Percentiles rank a stretch among this genome's conserved stretches.
Evolutionary conservation across 1,284 basidiomycete species (phyloP).

Genomic region (Microbotryum scabiosae): DNA sequence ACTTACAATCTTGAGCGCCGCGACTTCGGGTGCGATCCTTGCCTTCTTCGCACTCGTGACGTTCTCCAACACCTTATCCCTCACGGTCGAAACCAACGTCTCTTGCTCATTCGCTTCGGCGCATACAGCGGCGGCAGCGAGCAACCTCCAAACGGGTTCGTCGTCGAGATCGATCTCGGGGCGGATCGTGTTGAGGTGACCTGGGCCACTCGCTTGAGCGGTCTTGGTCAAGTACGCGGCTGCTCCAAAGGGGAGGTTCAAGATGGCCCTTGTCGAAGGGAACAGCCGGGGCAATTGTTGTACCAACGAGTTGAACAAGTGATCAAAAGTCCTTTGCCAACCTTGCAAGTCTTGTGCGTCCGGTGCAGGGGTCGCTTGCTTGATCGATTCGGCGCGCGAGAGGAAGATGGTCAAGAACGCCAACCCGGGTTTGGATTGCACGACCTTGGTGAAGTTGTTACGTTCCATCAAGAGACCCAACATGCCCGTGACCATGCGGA

Average conservation of each 20-base stretch:
- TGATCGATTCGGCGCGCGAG: slow-evolving; percentile 82
- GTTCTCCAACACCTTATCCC: slow-evolving; percentile 87
- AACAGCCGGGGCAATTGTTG: slow-evolving; percentile 72
- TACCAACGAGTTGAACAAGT: slow-evolving; percentile 68
- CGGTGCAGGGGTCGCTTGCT: slow-evolving; percentile 48
- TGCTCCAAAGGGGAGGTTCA: slow-evolving; percentile 48
- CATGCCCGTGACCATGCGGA: slow-evolving; percentile 78
- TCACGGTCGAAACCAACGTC: slow-evolving; percentile 69
- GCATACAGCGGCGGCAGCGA: slow-evolving; percentile 79
- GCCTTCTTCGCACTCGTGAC: slow-evolving; percentile 68
- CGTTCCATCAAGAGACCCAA: slow-evolving; percentile 75
- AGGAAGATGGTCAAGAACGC: slow-evolving; percentile 86
- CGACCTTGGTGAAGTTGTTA: slow-evolving; percentile 63
- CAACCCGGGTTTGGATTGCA: slow-evolving; percentile 75
- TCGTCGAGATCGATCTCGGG: slow-evolving; percentile 62
- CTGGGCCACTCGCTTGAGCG: slow-evolving; percentile 18
- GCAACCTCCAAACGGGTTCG: slow-evolving; percentile 85
- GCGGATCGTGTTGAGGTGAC: slow-evolving; percentile 20
- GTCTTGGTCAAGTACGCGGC: slow-evolving; percentile 40
- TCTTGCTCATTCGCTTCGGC: slow-evolving; percentile 73
- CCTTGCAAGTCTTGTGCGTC: slow-evolving; percentile 57
- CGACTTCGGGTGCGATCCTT: slow-evolving; percentile 45
- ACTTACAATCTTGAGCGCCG: slow-evolving; percentile 31
- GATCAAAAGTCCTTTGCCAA: slow-evolving; percentile 77
- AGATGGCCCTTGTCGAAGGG: slow-evolving; percentile 71